A percentile compares a stretch with the other conserved stretches of the same genome.
phyloP scores from a whole-genome alignment of 1,284 basidiomycete genomes.

The Ceratobasidium sp. region DNA sequence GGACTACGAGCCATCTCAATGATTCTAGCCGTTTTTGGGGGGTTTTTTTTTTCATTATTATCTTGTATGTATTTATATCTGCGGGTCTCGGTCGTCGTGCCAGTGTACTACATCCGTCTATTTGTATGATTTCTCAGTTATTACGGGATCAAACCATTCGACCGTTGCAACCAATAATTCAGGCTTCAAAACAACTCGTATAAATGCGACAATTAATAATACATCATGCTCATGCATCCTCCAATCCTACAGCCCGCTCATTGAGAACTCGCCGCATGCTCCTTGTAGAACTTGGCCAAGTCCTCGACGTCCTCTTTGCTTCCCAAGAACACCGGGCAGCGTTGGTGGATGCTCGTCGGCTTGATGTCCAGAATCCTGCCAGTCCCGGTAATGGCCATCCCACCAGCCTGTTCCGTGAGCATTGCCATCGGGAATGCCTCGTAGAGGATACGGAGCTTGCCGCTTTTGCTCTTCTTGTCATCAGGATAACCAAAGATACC shows the following conservation, averaged over 20 bases:
- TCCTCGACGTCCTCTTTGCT: conserved; percentile 95
- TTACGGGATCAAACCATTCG: neutral
- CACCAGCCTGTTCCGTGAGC: conserved; percentile 94
- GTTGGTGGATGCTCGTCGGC: conserved; percentile 89
- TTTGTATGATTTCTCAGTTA: neutral
- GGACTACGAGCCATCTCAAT: conserved; percentile 32
- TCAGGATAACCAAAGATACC: conserved; percentile 99
- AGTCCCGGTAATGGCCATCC: conserved; percentile 92
- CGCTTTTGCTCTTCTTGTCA: conserved; percentile 97
- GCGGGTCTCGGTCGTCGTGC: neutral
- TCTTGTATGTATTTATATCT: neutral
- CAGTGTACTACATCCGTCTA: neutral
- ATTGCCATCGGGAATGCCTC: conserved; percentile 99
- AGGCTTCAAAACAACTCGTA: neutral
- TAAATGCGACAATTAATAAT: conserved; percentile 24
- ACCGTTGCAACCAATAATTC: neutral
- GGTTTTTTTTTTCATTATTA: neutral
- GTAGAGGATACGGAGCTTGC: conserved; percentile 94
- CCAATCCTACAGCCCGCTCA: neutral
- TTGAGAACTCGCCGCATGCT: conserved; percentile 10
- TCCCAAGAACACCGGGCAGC: conserved; percentile 93
- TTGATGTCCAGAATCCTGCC: conserved; percentile 91
- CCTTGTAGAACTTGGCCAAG: conserved; percentile 79
- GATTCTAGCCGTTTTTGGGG: neutral
- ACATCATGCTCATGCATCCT: conserved; percentile 3